Evolutionary conservation across 1,284 basidiomycete genomes (phyloP), one percentile per base, ranked within the genome.

Genomic region (Filobasidium uniguttulatum): DNA sequence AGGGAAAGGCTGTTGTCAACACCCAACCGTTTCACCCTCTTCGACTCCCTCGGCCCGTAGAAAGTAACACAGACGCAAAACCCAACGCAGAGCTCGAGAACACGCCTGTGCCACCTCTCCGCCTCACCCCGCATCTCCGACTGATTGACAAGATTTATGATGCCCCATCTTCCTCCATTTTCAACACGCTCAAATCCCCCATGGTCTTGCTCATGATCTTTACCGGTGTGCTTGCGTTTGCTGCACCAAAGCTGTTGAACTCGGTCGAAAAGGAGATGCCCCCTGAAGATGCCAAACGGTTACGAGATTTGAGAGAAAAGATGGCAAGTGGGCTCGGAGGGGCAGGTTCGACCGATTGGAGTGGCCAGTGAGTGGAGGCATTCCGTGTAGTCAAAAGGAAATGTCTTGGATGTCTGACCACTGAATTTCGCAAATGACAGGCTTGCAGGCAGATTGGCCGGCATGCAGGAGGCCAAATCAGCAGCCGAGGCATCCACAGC

Each of bases 201-300:
- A 88, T 90, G 86, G 82, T 86, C 70, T 70, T 90, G 52, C 77
- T 89, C 71, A 84, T 86, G 81, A 71, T 81, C 17, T 72, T 77
- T 57, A 80, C 74, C 37, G 85, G 75, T 26, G 69, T 71, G 29
- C 77, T 88, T 76, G 77, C 85, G 67, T 68, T 85, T 19, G 77
- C 72, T n/a, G 78, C 82, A 75, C 86, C 86, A 1, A 86, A 83
- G 63, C 64, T 89, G 54, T 82, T 82, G 73, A 3, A 23, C 33
- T 14, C 31, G 38, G 17, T 26, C 25, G 14, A 43, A 20, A 26
- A 34, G 26, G 33, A 48, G 30, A n/a, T n/a, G n/a, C n/a, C n/a
- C n/a, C 31, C 46, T 12, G 34, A 38, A 34, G 37, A 47, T 37
- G 50, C 26, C n/a, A 41, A 47, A 22, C n/a, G 23, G 17, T 15